phyloP scores from a whole-genome alignment of 1,284 basidiomycete genomes.

The Melampsora americana region DNA sequence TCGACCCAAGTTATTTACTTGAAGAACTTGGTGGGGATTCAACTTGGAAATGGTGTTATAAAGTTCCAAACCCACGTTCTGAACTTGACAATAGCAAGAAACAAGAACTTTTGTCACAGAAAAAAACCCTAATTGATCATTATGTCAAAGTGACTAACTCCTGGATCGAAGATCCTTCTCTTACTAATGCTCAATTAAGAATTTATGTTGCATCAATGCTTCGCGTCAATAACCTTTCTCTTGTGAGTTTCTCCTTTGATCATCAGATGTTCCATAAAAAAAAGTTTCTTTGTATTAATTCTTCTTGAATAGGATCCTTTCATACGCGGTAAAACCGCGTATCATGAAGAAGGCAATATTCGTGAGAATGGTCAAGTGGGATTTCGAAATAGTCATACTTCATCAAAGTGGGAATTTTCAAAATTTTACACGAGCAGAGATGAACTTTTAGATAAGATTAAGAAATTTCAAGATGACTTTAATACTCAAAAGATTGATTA shows the following conservation, averaged over 20 bases:
- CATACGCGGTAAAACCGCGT: too few species aligned
- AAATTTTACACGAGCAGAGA: too few species aligned
- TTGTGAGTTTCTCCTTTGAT: not conserved
- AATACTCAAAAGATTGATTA: too few species aligned
- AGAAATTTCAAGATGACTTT: too few species aligned
- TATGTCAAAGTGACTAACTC: not conserved
- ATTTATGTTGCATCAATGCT: not conserved
- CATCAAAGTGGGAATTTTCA: too few species aligned
- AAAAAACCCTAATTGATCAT: constrained; percentile 44
- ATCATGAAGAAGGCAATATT: too few species aligned
- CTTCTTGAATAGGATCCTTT: too few species aligned
- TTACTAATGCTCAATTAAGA: not conserved
- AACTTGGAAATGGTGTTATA: not conserved
- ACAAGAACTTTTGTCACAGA: constrained; percentile 48
- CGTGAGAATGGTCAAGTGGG: too few species aligned
- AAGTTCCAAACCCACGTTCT: not conserved
- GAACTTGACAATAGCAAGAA: not conserved
- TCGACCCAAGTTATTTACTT: not conserved
- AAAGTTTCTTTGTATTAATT: too few species aligned
- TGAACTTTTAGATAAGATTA: too few species aligned
- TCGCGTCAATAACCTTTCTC: not conserved
- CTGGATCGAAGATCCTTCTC: not conserved
- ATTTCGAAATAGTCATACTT: too few species aligned
- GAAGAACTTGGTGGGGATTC: not conserved
- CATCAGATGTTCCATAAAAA: too few species aligned